These are phyloP conservation scores for Pichia occidentalis DNA, from an alignment of 805 yeast species.

Conservation along the genomic window DNA sequence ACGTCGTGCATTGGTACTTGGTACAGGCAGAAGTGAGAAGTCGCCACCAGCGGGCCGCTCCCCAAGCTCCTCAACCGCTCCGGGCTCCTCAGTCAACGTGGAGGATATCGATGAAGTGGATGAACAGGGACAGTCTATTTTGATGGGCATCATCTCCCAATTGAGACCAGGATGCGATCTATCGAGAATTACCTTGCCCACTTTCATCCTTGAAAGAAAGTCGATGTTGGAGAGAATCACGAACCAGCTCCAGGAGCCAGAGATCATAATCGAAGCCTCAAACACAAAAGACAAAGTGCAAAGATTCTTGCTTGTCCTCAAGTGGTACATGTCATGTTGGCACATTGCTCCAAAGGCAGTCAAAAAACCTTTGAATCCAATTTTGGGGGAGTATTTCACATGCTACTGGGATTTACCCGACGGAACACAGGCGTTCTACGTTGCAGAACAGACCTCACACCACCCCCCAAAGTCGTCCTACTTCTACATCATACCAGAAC, in stretches of 20 bases:
- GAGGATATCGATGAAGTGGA: constrained; percentile 92
- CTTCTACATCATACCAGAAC: constrained; percentile 79
- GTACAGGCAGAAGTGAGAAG: constrained; percentile 8
- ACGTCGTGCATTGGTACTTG: too few species aligned
- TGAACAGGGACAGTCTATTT: constrained; percentile 79
- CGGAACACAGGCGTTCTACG: constrained; percentile 64
- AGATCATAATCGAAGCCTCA: constrained; percentile 65
- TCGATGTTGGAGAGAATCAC: constrained; percentile 95
- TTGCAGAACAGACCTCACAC: constrained; percentile 93
- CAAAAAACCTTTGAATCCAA: constrained; percentile 93
- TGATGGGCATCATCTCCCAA: constrained; percentile 83
- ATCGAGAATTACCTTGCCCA: constrained; percentile 86
- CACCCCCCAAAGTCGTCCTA: constrained; percentile 98
- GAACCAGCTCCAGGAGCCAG: constrained; percentile 78
- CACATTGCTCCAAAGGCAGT: constrained; percentile 98
- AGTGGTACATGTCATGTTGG: constrained; percentile 95
- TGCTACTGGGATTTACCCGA: constrained; percentile 87
- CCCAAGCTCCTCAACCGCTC: background rate
- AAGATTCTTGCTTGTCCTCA: constrained; percentile 67
- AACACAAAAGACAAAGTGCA: constrained; percentile 47
- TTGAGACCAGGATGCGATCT: constrained; percentile 89
- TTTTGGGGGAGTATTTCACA: constrained; percentile 83
- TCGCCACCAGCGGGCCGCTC: background rate
- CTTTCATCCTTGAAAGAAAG: constrained; percentile 90
- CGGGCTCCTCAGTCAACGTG: constrained; percentile 21